Evolutionary conservation across 331 rosid genomes (phyloP).

Genomic region (Cydonia oblonga): DNA sequence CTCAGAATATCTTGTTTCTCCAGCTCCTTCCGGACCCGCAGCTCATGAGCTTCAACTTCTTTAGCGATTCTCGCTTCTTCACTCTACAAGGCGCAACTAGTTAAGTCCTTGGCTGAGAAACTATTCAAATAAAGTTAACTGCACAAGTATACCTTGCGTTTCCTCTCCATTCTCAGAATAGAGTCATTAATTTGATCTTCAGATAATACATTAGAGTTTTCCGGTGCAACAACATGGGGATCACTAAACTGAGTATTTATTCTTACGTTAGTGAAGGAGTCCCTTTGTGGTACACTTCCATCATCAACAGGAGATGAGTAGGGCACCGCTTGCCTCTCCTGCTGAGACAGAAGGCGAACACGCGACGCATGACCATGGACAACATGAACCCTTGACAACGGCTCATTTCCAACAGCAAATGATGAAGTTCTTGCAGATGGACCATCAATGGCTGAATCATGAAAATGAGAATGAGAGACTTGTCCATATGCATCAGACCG

Average conservation of each 20-base stretch:
- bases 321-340: constrained; percentile 51
- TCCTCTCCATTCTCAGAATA: constrained; percentile 53
- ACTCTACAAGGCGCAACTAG: constrained; percentile 34
- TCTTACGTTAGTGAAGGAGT: constrained; percentile 35
- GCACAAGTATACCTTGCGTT: constrained; percentile 58
- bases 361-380: constrained; percentile 55
- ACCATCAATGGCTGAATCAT: constrained; percentile 52
- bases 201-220: constrained; percentile 40
- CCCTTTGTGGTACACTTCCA: constrained; percentile 38
- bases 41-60: constrained; percentile 80
- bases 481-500: constrained; percentile 64
- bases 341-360: constrained; percentile 54
- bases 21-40: constrained; percentile 74
- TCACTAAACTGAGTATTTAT: constrained; percentile 47
- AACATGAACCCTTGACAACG: constrained; percentile 47
- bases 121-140: not conserved
- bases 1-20: constrained; percentile 89
- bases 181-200: constrained; percentile 49
- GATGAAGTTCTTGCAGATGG: constrained; percentile 51
- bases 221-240: constrained; percentile 11
- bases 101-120: constrained; percentile 8
- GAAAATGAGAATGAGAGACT: constrained; percentile 51
- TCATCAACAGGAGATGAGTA: constrained; percentile 47
- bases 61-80: constrained; percentile 60
- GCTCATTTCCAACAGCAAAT: constrained; percentile 60